Evolutionary conservation across 345 rosid species (phyloP).

Genomic region (Pistacia atlantica): DNA sequence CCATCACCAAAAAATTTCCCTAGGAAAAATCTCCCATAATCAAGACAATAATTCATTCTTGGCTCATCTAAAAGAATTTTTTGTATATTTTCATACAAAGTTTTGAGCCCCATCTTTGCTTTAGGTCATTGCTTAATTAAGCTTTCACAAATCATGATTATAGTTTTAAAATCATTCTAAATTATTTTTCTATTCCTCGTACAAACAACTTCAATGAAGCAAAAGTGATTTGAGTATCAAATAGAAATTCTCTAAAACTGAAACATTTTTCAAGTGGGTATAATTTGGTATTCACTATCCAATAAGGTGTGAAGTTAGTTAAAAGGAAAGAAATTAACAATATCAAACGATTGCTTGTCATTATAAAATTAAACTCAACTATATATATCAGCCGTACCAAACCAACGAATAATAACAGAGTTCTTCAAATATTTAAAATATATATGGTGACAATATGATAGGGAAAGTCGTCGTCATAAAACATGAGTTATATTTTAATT

Average conservation of each 20-base stretch:
- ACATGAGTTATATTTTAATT: background rate
- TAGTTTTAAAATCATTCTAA: too few relatives aligned
- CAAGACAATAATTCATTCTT: slow-evolving; percentile 20
- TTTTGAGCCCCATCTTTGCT: background rate
- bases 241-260: background rate
- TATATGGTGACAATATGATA: background rate
- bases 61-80: background rate
- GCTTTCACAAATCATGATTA: background rate
- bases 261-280: background rate
- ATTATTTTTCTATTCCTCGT: background rate
- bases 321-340: background rate
- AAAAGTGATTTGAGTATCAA: background rate
- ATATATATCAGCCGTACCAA: slow-evolving; percentile 1
- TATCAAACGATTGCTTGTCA: too few relatives aligned
- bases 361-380: background rate
- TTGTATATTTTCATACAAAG: background rate
- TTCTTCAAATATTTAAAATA: background rate
- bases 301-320: background rate
- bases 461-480: slow-evolving; percentile 2
- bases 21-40: background rate
- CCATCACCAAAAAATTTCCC: too few relatives aligned
- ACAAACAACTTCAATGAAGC: background rate
- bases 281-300: slow-evolving; percentile 6
- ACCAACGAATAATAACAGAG: background rate
- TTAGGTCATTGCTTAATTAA: too few relatives aligned